Evolutionary conservation across 2,329 filamentous ascomycete genomes (phyloP).

Genomic region (Trichoderma sp.): DNA sequence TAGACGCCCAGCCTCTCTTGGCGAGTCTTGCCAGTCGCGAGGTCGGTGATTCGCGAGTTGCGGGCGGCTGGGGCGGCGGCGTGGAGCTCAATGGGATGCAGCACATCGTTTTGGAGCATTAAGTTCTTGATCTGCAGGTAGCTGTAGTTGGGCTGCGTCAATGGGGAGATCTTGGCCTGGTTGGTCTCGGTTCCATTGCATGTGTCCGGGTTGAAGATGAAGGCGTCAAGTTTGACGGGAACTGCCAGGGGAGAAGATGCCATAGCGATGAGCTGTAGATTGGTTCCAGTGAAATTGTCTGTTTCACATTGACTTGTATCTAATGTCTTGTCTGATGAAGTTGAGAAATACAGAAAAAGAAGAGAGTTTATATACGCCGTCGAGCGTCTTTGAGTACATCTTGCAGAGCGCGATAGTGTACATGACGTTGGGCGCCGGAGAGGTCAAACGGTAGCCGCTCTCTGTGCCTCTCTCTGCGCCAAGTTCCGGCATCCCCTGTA

Average conservation of each 20-base stretch:
- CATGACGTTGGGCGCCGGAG: no score
- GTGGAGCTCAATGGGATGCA: slow-evolving; percentile 44
- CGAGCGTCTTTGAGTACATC: no score
- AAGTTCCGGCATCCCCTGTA: no score
- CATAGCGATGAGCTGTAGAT: no score
- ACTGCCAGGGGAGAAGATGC: not conserved
- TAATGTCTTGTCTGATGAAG: no score
- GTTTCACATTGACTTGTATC: no score
- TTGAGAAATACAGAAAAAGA: no score
- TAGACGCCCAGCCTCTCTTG: slow-evolving; percentile 41
- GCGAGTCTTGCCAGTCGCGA: slow-evolving; percentile 38
- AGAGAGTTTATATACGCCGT: no score
- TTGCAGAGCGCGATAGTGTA: no score
- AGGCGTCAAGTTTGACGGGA: slow-evolving; percentile 34
- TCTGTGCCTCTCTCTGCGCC: no score
- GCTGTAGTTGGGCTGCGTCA: slow-evolving; percentile 52
- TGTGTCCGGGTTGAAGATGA: slow-evolving; percentile 37
- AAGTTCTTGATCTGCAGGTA: slow-evolving; percentile 43
- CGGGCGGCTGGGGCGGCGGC: slow-evolving; percentile 35
- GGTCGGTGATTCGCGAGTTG: slow-evolving; percentile 44
- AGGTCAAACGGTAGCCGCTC: no score
- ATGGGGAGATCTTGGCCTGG: slow-evolving; percentile 41
- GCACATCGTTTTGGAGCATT: slow-evolving; percentile 42
- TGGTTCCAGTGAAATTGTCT: no score
- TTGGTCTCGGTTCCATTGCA: slow-evolving; percentile 35